Evolutionary conservation across 1,139 yeast species (phyloP).

Genomic region (Scheffersomyces quercinus): DNA sequence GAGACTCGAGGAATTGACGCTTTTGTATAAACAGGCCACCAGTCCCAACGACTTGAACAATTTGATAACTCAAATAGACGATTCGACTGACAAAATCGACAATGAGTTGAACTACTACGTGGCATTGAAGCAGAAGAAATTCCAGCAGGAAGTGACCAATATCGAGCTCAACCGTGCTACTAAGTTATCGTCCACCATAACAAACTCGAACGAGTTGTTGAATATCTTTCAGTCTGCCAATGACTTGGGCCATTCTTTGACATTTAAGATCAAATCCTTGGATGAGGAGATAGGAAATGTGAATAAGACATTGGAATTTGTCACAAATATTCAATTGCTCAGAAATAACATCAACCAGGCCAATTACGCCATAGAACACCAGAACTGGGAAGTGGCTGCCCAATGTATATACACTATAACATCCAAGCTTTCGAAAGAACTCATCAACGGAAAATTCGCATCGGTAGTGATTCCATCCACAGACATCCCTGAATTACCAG

Average conservation of each 20-base stretch:
- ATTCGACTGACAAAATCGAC: slow-evolving; percentile 20
- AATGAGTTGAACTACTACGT: slow-evolving; percentile 27
- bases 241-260: slow-evolving; percentile 63
- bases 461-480: slow-evolving; percentile 85
- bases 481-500: slow-evolving; percentile 84
- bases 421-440: slow-evolving; percentile 50
- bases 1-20: slow-evolving; percentile 2
- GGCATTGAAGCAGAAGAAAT: slow-evolving; percentile 27
- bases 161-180: slow-evolving; percentile 39
- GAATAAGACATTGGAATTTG: slow-evolving; percentile 62
- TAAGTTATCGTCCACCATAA: slow-evolving; percentile 36
- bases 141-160: slow-evolving; percentile 37
- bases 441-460: slow-evolving; percentile 70
- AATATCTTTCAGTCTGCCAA: slow-evolving; percentile 60
- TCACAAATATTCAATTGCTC: slow-evolving; percentile 61
- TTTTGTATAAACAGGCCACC: slow-evolving; percentile 9
- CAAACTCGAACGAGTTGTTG: slow-evolving; percentile 47
- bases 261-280: slow-evolving; percentile 66
- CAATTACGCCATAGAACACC: slow-evolving; percentile 62
- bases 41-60: slow-evolving; percentile 21
- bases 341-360: slow-evolving; percentile 68
- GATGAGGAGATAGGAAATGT: slow-evolving; percentile 75
- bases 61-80: slow-evolving; percentile 22
- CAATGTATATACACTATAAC: slow-evolving; percentile 55
- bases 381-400: slow-evolving; percentile 76